A percentile compares a stretch with the other conserved stretches of the same genome.
Evolutionary conservation across 768 basidiomycete species (phyloP).

Genomic region (Panaeolus papilionaceus): DNA sequence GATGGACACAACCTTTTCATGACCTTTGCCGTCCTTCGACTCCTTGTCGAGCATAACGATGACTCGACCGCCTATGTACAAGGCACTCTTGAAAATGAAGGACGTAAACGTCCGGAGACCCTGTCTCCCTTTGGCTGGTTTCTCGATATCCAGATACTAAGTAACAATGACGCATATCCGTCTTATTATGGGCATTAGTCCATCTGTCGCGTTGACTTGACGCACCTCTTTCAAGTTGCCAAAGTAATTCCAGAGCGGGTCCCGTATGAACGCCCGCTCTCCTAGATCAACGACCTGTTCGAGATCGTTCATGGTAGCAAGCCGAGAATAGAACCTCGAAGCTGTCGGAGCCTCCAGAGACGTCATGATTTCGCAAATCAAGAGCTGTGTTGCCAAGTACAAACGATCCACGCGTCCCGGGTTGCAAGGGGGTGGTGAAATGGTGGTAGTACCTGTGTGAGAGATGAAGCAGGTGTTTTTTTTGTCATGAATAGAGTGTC

Average conservation of each 20-base stretch:
- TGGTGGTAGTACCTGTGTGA: too few relatives aligned
- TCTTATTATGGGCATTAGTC: not conserved
- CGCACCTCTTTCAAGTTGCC: conserved; percentile 32
- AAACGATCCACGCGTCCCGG: not conserved
- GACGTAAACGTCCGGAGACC: conserved; percentile 24
- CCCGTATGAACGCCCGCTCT: conserved; percentile 32
- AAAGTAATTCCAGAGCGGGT: conserved; percentile 38
- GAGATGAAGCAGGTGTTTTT: not conserved
- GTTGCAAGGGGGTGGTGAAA: too few relatives aligned
- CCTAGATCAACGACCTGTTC: conserved; percentile 27
- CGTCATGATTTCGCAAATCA: not conserved
- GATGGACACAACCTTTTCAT: conserved; percentile 31
- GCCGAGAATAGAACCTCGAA: not conserved
- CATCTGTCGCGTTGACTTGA: not conserved
- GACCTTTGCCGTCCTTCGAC: conserved; percentile 9
- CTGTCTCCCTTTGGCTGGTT: conserved; percentile 22
- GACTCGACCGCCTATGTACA: conserved; percentile 32
- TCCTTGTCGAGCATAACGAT: conserved; percentile 32
- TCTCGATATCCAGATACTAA: conserved; percentile 27
- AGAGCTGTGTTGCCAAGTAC: not conserved
- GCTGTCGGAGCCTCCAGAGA: not conserved
- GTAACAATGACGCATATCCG: not conserved
- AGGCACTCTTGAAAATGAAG: conserved; percentile 29
- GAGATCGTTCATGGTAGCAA: conserved; percentile 33
- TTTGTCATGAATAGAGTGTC: too few relatives aligned